Evolutionary conservation across 306 rosid species (phyloP), one percentile per base, ranked within the genome.

Genomic region (Begonia peltatifolia): DNA sequence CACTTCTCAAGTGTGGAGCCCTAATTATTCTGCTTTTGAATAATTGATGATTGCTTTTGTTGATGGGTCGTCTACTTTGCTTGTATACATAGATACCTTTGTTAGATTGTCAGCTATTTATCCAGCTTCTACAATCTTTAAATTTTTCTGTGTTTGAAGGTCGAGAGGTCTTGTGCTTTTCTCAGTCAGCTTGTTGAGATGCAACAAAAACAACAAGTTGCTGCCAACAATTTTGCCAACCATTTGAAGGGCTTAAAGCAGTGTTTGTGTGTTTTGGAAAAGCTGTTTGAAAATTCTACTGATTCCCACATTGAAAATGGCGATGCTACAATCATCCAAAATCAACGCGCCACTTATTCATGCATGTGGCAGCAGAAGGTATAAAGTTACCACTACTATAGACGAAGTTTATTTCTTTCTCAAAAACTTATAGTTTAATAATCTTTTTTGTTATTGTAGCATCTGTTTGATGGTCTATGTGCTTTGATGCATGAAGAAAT

Each of bases 281-380:
- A 73, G 46, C 65, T 78, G 71, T 74, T 62, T 71, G 63, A 79
- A 6, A 30, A 60, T 25, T 75, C 71, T 68, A 48, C 69, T 47
- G 58, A 58, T 42, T 53, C 68, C 50, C 67, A 78, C 64, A 53
- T 46, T 47, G 73, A 77, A 62, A 49, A 50, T 48, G 49, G 46
- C 60, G 65, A 35, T 63, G 64, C 64, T 49, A 67, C 79, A 50
- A 54, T 78, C 47, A 48, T 68, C 70, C 78, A 76, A 46, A 72
- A 74, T 58, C 90, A 72, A 63, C 65, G 64, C 52, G 57, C 73
- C 62, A 72, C 72, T 52, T 71, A 68, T 53, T 73, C 66, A 55
- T 90, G 84, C 83, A 61, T 85, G 87, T 90, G 94, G 97, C 90
- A 83, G 63, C 97, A 90, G 47, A 90, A 90, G 76, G 93, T 72